phyloP scores from a whole-genome alignment of 805 yeast genomes.

The Metschnikowia arizonensis region DNA sequence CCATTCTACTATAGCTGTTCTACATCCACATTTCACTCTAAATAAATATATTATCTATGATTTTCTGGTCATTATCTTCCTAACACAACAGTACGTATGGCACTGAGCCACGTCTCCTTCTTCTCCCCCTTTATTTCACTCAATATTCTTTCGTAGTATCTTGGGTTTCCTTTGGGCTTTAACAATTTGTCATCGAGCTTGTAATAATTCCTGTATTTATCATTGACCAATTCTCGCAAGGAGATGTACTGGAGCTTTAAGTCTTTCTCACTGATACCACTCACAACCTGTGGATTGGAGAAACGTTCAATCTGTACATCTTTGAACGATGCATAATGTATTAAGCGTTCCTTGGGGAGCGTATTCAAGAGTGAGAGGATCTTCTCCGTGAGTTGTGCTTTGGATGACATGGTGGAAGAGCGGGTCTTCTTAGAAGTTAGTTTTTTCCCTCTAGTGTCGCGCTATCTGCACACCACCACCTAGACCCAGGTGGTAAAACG shows the following conservation, averaged over 20 bases:
- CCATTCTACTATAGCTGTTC: too few species aligned
- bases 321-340: constrained; percentile 67
- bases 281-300: constrained; percentile 33
- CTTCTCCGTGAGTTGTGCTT: constrained; percentile 49
- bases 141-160: constrained; percentile 67
- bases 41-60: background rate
- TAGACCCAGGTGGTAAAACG: background rate
- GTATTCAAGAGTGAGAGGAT: constrained; percentile 55
- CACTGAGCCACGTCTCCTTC: constrained; percentile 61
- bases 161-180: constrained; percentile 81
- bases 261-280: constrained; percentile 45
- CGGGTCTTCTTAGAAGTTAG: background rate
- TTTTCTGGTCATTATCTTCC: constrained; percentile 48
- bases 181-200: constrained; percentile 60
- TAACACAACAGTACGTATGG: constrained; percentile 68
- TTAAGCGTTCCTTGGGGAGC: constrained; percentile 65
- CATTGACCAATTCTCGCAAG: constrained; percentile 51
- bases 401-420: constrained; percentile 18
- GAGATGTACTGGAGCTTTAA: constrained; percentile 58
- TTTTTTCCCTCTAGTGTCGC: background rate
- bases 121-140: constrained; percentile 68
- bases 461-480: background rate
- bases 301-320: constrained; percentile 51
- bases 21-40: too few species aligned
- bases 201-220: constrained; percentile 62